Base-by-base conservation (phyloP, 306 rosid species). In the Betula pendula region DNA sequence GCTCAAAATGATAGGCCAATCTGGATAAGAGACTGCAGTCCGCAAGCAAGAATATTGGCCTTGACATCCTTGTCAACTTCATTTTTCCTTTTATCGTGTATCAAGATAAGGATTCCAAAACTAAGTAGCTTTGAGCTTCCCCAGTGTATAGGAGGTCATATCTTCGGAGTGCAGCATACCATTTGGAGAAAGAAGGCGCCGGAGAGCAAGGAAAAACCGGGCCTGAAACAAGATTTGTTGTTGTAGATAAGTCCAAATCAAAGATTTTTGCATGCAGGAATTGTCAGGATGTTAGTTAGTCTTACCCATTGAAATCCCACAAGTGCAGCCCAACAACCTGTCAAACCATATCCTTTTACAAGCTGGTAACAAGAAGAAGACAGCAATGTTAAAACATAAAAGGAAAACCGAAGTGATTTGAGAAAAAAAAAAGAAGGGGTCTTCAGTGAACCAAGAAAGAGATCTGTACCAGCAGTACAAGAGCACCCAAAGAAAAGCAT, bases 281-380 rank as follows among this genome's bases (percentile, higher is more conserved):
- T 69, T 53, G 29, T 62, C 42, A 31, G 33, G 75, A 84, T 70
- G 77, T 6, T 68, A 72, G 45, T 50, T 68, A 70, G 50, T 55
- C 91, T 90, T 84, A 94, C 98, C 98, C 98, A 90, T 80, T 94
- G 97, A 79, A 92, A 94, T 87, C 85, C 81, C 4, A 86, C 91
- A 8, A 94, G 90, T 45, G 96, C 92, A 65, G 77, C 74, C 98
- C 98, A 92, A 82, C 93, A 84, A 44, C 96, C 97, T 75, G 73
- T 81, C 75, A 94, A 81, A 71, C 96, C 98, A 71, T 27, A 87
- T 73, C 82, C 89, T 74, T 89, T 88, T 70, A 84, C 77, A 73
- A 86, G 38, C 98, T 92, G 89, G 77, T 65, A 72, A 77, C 29
- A 75, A 48, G 71, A 75, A 81, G 75, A 63, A 40, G 9, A 65